Evolutionary conservation across 345 rosid genomes (phyloP).

Genomic region (Salix exigua): DNA sequence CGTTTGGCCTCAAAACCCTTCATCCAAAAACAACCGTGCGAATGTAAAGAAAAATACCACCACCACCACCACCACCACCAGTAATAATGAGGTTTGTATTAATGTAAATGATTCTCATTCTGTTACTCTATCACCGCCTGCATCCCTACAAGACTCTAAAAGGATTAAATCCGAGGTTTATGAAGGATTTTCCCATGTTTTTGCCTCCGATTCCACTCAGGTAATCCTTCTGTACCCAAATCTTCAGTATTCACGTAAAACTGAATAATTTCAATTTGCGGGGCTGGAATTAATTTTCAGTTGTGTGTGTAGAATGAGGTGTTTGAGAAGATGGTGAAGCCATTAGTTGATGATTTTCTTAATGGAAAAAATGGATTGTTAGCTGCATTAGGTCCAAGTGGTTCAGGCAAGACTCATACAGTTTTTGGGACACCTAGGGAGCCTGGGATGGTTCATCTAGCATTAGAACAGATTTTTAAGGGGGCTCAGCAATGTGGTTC

Average conservation of each 20-base stretch:
- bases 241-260: neutral
- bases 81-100: slow-evolving; percentile 37
- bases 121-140: slow-evolving; percentile 60
- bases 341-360: slow-evolving; percentile 71
- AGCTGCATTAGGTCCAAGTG: slow-evolving; percentile 85
- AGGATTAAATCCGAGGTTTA: slow-evolving; percentile 67
- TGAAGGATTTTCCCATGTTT: slow-evolving; percentile 84
- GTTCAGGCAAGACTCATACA: slow-evolving; percentile 91
- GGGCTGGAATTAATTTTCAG: neutral
- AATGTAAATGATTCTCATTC: slow-evolving; percentile 48
- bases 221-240: slow-evolving; percentile 24
- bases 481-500: slow-evolving; percentile 12
- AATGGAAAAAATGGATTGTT: slow-evolving; percentile 77
- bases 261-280: neutral
- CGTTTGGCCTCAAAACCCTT: slow-evolving; percentile 58
- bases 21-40: slow-evolving; percentile 30
- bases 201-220: slow-evolving; percentile 64
- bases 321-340: slow-evolving; percentile 62
- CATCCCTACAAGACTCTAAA: slow-evolving; percentile 53
- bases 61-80: too few species aligned
- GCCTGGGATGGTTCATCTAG: slow-evolving; percentile 79
- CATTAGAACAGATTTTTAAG: slow-evolving; percentile 55
- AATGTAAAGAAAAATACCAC: slow-evolving; percentile 26
- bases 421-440: slow-evolving; percentile 67
- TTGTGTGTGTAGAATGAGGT: slow-evolving; percentile 45